Conservation (phyloP, 257 asterid species). For the Solanum microdontum region DNA sequence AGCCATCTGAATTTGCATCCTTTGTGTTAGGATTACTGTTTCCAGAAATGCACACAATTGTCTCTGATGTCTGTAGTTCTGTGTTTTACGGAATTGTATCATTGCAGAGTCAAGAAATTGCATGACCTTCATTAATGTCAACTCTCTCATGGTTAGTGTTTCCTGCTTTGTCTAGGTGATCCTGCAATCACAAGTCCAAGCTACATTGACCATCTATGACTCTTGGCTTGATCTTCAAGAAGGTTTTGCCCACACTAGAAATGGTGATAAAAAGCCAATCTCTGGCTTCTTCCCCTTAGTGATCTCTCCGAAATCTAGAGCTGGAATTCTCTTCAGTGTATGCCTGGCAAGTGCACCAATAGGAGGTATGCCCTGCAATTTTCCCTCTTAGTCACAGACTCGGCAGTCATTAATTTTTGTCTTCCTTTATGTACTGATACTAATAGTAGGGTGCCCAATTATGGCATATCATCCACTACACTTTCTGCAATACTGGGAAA, state of each 20-base stretch:
- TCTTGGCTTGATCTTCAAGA: slow-evolving; percentile 95
- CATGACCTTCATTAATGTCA: neutral
- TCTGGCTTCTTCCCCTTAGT: slow-evolving; percentile 71
- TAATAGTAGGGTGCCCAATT: neutral
- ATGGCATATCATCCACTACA: neutral
- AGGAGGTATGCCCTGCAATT: slow-evolving; percentile 29
- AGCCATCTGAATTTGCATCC: neutral
- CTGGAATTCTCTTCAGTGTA: slow-evolving; percentile 78
- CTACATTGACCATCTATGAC: slow-evolving; percentile 67
- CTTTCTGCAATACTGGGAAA: neutral
- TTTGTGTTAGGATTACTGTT: neutral
- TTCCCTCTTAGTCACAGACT: neutral
- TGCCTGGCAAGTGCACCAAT: slow-evolving; percentile 30
- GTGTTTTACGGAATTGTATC: neutral
- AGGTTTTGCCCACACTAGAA: slow-evolving; percentile 73
- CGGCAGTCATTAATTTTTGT: neutral
- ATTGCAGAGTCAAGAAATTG: neutral
- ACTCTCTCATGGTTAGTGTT: neutral
- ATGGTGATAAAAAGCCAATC: slow-evolving; percentile 59
- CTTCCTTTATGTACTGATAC: neutral
- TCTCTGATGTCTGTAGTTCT: neutral
- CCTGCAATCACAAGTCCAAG: slow-evolving; percentile 91
- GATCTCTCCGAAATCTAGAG: slow-evolving; percentile 73
- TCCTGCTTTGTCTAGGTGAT: slow-evolving; percentile 40
- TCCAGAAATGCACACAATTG: neutral